phyloP scores from a whole-genome alignment of 257 asterid genomes.

The Coffea canephora region DNA sequence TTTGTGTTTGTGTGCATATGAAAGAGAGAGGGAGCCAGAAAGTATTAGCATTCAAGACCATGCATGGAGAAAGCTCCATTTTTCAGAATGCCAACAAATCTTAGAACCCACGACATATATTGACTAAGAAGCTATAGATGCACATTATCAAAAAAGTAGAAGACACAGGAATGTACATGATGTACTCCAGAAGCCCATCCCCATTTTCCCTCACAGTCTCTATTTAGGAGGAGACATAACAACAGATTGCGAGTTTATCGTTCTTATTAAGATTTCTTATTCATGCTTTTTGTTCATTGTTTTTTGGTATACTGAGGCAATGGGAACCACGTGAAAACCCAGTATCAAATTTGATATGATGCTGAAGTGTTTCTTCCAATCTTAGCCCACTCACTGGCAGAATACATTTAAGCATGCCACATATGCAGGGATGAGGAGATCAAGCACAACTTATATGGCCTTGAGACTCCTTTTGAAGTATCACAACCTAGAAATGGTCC shows the following conservation, averaged over 20 bases:
- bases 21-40: not conserved
- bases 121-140: not conserved
- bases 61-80: not conserved
- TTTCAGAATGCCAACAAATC: not conserved
- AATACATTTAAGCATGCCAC: not conserved
- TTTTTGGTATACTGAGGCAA: too few species aligned
- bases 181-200: not conserved
- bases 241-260: not conserved
- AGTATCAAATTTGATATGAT: not conserved
- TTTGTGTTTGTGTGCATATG: not conserved
- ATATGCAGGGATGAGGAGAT: not conserved
- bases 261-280: too few species aligned
- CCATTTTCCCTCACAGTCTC: not conserved
- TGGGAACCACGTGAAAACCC: not conserved
- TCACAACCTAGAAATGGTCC: not conserved
- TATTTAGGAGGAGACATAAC: not conserved
- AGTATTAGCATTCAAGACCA: not conserved
- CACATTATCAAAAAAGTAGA: not conserved
- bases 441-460: not conserved
- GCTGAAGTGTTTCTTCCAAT: not conserved
- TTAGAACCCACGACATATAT: not conserved
- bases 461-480: not conserved
- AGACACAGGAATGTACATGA: not conserved
- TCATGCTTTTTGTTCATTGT: too few species aligned
- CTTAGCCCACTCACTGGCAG: not conserved